phyloP scores from a whole-genome alignment of 2,329 filamentous ascomycete genomes.

The Exophiala mesophila region DNA sequence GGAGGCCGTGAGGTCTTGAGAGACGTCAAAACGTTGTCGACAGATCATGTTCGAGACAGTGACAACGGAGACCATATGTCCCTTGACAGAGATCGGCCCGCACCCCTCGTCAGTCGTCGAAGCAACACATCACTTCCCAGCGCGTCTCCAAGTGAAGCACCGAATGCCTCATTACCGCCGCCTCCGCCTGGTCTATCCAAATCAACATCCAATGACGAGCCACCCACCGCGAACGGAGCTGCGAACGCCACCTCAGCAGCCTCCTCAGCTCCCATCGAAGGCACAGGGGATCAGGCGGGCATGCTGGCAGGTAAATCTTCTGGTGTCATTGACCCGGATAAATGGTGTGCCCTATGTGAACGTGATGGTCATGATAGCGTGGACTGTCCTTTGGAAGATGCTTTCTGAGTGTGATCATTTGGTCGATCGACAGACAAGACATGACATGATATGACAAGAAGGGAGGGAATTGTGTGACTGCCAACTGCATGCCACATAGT shows the following conservation, averaged over 20 bases:
- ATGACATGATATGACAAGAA: no score
- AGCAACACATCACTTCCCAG: conserved; percentile 9
- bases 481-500: no score
- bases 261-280: conserved; percentile 33
- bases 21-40: conserved; percentile 3
- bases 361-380: conserved; percentile 94
- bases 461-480: no score
- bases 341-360: conserved; percentile 97
- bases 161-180: conserved; percentile 10
- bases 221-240: conserved; percentile 15
- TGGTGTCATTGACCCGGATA: conserved; percentile 71
- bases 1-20: conserved; percentile 18
- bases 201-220: not conserved
- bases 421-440: no score
- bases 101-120: conserved; percentile 22
- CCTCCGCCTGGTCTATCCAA: conserved; percentile 5
- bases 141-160: conserved; percentile 4
- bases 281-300: conserved; percentile 39
- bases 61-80: conserved; percentile 1
- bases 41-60: not conserved
- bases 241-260: conserved; percentile 13
- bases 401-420: conserved; percentile 21
- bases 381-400: conserved; percentile 85
- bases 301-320: conserved; percentile 74
- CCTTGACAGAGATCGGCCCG: conserved; percentile 16